A percentile compares a stretch with the other conserved stretches of the same genome.
Conservation (phyloP, 176 grass and related monocot species). For the Chloris gayana region DNA sequence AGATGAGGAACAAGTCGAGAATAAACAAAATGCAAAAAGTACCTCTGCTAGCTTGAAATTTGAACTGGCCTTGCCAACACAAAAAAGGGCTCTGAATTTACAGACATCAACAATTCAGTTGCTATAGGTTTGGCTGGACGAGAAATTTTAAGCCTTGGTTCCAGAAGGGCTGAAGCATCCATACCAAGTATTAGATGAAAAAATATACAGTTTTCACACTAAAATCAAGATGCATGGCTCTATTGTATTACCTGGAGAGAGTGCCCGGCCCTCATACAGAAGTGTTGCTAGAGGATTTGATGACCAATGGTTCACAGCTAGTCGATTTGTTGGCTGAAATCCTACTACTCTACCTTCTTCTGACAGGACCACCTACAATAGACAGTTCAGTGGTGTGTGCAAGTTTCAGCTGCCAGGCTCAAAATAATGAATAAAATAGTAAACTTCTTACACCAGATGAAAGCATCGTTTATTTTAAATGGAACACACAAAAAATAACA, state of each 20-base stretch:
- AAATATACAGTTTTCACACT: background rate
- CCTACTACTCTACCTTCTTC: slow-evolving; percentile 79
- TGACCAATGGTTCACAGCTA: slow-evolving; percentile 76
- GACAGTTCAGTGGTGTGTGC: background rate
- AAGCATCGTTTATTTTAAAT: slow-evolving; percentile 18
- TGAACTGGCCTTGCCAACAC: slow-evolving; percentile 67
- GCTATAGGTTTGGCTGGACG: slow-evolving; percentile 54
- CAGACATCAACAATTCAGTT: slow-evolving; percentile 73
- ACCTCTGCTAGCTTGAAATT: slow-evolving; percentile 42
- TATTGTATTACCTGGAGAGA: slow-evolving; percentile 65
- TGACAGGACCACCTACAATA: slow-evolving; percentile 80
- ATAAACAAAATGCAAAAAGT: slow-evolving; percentile 22
- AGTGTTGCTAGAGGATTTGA: slow-evolving; percentile 64
- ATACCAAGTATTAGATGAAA: slow-evolving; percentile 27
- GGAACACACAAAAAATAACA: background rate
- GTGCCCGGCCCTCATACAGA: slow-evolving; percentile 60
- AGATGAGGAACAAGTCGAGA: background rate
- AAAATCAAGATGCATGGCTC: slow-evolving; percentile 1
- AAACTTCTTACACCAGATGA: background rate
- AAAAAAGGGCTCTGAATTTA: slow-evolving; percentile 67
- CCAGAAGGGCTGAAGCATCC: slow-evolving; percentile 61
- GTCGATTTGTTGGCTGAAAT: slow-evolving; percentile 83
- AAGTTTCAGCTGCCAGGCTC: slow-evolving; percentile 15
- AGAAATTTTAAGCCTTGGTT: slow-evolving; percentile 76
- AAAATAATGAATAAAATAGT: background rate